Base-by-base conservation (phyloP, 2,329 filamentous ascomycete species). In the Penicillium sp. region DNA sequence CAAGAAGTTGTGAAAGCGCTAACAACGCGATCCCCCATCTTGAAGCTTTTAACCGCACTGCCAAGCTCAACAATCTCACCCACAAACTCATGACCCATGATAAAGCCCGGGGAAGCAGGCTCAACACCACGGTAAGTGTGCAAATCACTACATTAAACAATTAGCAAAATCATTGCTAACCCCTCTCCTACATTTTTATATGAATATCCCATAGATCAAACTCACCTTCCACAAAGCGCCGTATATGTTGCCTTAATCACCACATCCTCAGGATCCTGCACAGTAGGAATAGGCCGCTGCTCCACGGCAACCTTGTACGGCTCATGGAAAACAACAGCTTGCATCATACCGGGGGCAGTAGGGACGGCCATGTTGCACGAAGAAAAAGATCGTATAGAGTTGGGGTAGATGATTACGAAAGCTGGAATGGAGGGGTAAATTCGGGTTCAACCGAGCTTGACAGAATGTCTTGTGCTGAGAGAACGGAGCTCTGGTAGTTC, bases 71-170 rank as follows among this genome's bases (percentile, higher is more conserved):
- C 82, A 10, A 96, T 85, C 24, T 81, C 83, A 5, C 93, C 93
- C 2, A 90, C 91, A 70, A 96, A 96, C 70, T 96, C 93, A 72
- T 96, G 93, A 57, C 91, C 79, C 79, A 85, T 86, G 56, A 88
- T 84, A 68, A 86, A 87, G 33, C 80, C 84, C 0, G 88, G 84
- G 1, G 75, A 80, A 7, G 86, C 88, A 24, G 86, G 82, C 70
- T 96, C 86, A 67, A 91, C 88, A 35, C 93, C 93, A 46, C 92
- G 89, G 77, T 88, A 96, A 53, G 91, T 86, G 75, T 96, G 93
- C 37, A 96, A 81, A 70, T 96, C 92, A 69, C 90, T 93, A 26
- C 8, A 24, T 6, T 10, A 16, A 35, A 2, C 7, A 8, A 16
- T 52, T 37, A 62, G 50, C 47, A 48, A 24, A n/a, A 24, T 35